Evolutionary conservation across 805 yeast genomes (phyloP).

Genomic region (Kazachstania martiniae): DNA sequence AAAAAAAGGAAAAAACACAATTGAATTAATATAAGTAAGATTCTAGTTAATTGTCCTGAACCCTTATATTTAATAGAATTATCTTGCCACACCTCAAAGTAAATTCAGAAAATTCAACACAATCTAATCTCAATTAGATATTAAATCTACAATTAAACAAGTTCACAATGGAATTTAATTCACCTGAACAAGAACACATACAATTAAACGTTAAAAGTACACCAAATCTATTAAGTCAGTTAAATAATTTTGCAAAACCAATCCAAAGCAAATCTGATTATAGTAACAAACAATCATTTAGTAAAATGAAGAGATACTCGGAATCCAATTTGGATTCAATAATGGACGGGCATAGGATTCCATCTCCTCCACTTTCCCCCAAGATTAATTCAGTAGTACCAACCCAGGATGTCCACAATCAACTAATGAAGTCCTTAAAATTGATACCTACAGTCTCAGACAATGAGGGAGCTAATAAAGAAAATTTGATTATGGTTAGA

Average conservation of each 20-base stretch:
- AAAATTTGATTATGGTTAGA: conserved; percentile 3
- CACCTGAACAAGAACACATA: too few relatives aligned
- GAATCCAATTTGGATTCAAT: conserved; percentile 4
- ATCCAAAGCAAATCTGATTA: neutral
- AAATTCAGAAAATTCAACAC: too few relatives aligned
- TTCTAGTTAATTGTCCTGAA: too few relatives aligned
- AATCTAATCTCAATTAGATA: too few relatives aligned
- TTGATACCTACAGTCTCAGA: neutral
- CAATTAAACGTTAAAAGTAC: neutral
- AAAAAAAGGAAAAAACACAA: too few relatives aligned
- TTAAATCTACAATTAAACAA: too few relatives aligned
- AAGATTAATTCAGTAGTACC: conserved; percentile 3
- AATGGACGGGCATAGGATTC: conserved; percentile 19
- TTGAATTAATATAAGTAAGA: too few relatives aligned
- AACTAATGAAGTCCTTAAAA: neutral
- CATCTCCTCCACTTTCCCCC: conserved; percentile 28
- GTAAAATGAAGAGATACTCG: neutral
- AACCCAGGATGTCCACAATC: neutral
- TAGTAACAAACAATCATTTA: neutral
- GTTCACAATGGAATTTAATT: too few relatives aligned
- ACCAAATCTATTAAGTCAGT: neutral
- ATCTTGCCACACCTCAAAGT: too few relatives aligned
- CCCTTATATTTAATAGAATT: too few relatives aligned
- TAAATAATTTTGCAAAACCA: too few relatives aligned
- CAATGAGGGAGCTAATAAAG: neutral